Conservation (phyloP, 2,329 filamentous ascomycete genomes). For the Fusarium globosum region DNA sequence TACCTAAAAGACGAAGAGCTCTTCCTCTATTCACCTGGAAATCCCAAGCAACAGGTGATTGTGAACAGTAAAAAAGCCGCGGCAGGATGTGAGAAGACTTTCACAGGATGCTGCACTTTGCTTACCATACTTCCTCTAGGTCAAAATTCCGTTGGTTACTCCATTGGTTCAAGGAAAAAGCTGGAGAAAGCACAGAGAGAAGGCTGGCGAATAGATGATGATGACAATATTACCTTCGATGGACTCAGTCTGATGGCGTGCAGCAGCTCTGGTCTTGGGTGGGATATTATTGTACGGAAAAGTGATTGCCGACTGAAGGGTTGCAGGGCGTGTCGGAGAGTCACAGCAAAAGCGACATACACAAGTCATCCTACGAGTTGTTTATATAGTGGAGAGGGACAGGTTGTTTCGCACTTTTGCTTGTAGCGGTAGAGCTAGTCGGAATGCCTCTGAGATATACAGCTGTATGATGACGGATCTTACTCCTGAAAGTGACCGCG, state of each 20-base stretch:
- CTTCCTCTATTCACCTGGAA: slow-evolving; percentile 4
- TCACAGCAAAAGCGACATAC: background rate
- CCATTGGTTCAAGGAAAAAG: background rate
- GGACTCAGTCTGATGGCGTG: background rate
- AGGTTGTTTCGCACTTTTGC: background rate
- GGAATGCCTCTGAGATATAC: background rate
- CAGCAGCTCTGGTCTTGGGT: fast-evolving
- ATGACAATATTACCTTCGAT: background rate
- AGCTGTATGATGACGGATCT: background rate
- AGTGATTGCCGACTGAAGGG: background rate
- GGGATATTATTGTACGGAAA: background rate
- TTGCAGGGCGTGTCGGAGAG: background rate
- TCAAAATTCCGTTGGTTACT: background rate
- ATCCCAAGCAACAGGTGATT: background rate
- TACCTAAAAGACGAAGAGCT: background rate
- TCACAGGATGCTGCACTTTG: fast-evolving
- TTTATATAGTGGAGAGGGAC: background rate
- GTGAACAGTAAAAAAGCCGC: background rate
- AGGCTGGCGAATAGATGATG: background rate
- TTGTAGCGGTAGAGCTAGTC: background rate
- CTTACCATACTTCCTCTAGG: background rate
- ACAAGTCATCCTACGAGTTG: background rate
- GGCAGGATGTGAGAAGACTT: background rate
- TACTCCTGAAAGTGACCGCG: too few relatives aligned
- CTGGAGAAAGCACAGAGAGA: fast-evolving